phyloP scores from a whole-genome alignment of 2,329 filamentous ascomycete genomes.

The Aspergillus tamarii region DNA sequence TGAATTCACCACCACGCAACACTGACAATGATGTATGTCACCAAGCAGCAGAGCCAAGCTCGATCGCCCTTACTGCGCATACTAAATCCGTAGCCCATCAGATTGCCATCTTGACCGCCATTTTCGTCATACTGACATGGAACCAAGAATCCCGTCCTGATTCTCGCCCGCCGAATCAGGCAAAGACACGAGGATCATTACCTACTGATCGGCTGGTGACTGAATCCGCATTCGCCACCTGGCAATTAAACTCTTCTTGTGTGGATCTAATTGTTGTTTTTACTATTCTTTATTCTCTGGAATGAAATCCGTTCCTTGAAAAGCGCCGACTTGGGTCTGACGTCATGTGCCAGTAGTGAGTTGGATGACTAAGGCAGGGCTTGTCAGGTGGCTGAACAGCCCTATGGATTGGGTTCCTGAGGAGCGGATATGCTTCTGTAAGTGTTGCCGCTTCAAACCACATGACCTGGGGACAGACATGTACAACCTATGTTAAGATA shows the following conservation, averaged over 20 bases:
- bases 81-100: not conserved
- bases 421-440: not conserved
- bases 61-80: not conserved
- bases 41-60: not conserved
- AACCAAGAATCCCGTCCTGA: not conserved
- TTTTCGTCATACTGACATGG: constrained; percentile 2
- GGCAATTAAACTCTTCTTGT: not conserved
- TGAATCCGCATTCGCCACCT: not conserved
- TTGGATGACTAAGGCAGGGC: not conserved
- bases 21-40: constrained; percentile 4
- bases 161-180: not conserved
- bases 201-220: not conserved
- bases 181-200: not conserved
- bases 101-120: not conserved
- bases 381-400: constrained; percentile 13
- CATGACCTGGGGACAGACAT: too few species aligned
- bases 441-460: not conserved
- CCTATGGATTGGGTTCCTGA: not conserved
- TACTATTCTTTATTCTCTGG: not conserved
- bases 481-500: not conserved
- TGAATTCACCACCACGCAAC: not conserved
- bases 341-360: not conserved
- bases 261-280: not conserved
- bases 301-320: not conserved
- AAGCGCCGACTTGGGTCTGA: constrained; percentile 9